Percentiles rank a stretch among this genome's conserved stretches.
Evolutionary conservation across 2,329 filamentous ascomycete genomes (phyloP).

Genomic region (Ilyonectria sp.): DNA sequence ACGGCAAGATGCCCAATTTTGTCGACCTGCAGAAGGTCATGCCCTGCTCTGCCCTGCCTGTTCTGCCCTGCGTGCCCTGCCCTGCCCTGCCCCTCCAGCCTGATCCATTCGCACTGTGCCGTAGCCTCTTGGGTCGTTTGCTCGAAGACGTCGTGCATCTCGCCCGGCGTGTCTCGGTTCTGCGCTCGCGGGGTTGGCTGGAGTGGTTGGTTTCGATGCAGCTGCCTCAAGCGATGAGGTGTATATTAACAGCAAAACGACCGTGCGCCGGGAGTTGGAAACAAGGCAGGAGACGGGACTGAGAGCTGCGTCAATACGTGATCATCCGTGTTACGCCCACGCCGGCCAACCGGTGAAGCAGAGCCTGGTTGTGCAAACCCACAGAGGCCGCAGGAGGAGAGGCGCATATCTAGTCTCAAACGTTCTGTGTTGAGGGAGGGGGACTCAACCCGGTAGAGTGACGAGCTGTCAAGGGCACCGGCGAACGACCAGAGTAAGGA

Average conservation of each 20-base stretch:
- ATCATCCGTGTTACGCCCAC: not conserved
- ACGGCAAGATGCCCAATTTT: not conserved
- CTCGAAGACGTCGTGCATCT: not conserved
- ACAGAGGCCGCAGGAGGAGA: not conserved
- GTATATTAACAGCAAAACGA: not conserved
- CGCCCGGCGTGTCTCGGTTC: not conserved
- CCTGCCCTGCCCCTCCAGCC: not conserved
- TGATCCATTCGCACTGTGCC: no score
- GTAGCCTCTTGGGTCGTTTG: not conserved
- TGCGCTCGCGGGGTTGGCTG: not conserved
- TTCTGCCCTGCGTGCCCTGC: no score
- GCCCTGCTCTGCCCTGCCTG: not conserved
- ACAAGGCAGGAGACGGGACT: not conserved
- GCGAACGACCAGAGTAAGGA: not conserved
- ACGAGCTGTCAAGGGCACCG: not conserved
- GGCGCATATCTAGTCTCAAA: not conserved
- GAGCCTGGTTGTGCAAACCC: not conserved
- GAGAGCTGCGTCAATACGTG: not conserved
- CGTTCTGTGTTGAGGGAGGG: not conserved
- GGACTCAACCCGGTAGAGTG: not conserved
- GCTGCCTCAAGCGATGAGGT: not conserved
- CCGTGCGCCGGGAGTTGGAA: not conserved
- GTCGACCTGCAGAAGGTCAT: not conserved
- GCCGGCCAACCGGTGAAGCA: not conserved
- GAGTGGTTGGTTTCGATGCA: not conserved